Percentiles rank a stretch among this genome's conserved stretches.
Conservation (phyloP, 2,329 filamentous ascomycete genomes). For the Thyridium curvatum region DNA sequence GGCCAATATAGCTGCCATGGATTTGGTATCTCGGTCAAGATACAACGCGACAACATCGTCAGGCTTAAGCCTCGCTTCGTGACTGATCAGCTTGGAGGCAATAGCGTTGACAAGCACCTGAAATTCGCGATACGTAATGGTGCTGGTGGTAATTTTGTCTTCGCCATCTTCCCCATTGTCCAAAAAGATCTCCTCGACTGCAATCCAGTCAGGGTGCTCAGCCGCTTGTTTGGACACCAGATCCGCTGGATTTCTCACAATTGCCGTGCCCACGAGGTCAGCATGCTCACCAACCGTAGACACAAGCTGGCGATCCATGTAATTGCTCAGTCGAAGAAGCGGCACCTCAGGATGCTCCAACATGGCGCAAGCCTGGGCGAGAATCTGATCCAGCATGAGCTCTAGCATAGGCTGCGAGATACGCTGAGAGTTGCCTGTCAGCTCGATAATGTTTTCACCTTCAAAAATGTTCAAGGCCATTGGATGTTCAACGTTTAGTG, state of each 20-base stretch:
- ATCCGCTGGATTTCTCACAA: conserved; percentile 14
- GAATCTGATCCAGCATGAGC: conserved; percentile 12
- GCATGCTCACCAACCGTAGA: conserved; percentile 1
- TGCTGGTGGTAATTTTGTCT: conserved; percentile 26
- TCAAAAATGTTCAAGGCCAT: conserved; percentile 30
- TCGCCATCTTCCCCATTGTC: conserved; percentile 28
- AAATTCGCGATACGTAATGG: conserved; percentile 55
- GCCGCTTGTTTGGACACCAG: conserved; percentile 34
- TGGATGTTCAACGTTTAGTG: conserved; percentile 30
- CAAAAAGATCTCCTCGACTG: conserved; percentile 46
- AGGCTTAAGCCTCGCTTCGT: conserved; percentile 27
- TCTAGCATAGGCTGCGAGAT: conserved; percentile 14
- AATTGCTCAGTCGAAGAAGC: conserved; percentile 7
- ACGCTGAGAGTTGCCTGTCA: conserved; percentile 12
- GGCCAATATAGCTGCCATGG: conserved; percentile 57
- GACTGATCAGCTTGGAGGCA: conserved; percentile 27
- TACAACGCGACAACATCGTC: conserved; percentile 52
- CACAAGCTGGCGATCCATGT: conserved; percentile 4
- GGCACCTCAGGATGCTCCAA: conserved; percentile 8
- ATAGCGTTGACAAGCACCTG: conserved; percentile 49
- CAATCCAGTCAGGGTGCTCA: conserved; percentile 40
- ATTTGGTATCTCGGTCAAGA: conserved; percentile 58
- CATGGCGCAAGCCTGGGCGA: conserved; percentile 12
- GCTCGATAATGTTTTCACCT: conserved; percentile 10
- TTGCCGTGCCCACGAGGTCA: not conserved